Base-by-base conservation (phyloP, 257 asterid genomes). In the Rauvolfia tetraphylla region DNA sequence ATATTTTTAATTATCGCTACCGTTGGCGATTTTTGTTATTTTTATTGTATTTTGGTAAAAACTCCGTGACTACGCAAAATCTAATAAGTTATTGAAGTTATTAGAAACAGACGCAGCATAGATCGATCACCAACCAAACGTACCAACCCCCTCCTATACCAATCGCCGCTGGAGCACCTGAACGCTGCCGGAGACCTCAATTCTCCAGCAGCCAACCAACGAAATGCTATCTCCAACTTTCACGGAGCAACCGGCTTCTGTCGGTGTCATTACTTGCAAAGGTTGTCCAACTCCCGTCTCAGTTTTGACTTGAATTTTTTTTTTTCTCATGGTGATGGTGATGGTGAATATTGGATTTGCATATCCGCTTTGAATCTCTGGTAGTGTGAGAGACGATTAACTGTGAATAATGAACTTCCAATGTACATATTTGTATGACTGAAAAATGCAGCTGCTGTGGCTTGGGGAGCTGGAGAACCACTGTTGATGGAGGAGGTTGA, bases 401-500 rank as follows among this genome's bases (percentile, higher is more conserved):
- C 22, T 36, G 4, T 17, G 46, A 63, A 38, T 34, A 34, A 65
- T 36, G 27, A 17, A 36, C 36, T 65, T 20, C 5, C 15, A 31
- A 36, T 34, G 70, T 65, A 65, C 39, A 65, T 34, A 65, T 34
- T 65, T 33, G 27, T 65, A 18, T 17, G 20, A 46, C 39, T 8
- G 20, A 10, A 41, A 23, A 70, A 48, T 68, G 75, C 72, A 85
- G 98, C 97, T 80, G 97, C 97, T 33, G 97, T 92, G 82, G 97
- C 94, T 36, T 90, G 97, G 96, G 90, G 84, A 27, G 84, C 93
- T 7, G 98, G 98, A 73, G 84, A 93, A 83, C 57, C 93, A 51
- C 66, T 93, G 86, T 88, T 86, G 84, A 89, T 93, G 15, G 96
- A 89, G 85, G 97, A 92, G 61, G 98, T 93, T 84, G 88, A 93